Base-by-base conservation (phyloP, 2,329 filamentous ascomycete species). In the Passalora sequoiae region DNA sequence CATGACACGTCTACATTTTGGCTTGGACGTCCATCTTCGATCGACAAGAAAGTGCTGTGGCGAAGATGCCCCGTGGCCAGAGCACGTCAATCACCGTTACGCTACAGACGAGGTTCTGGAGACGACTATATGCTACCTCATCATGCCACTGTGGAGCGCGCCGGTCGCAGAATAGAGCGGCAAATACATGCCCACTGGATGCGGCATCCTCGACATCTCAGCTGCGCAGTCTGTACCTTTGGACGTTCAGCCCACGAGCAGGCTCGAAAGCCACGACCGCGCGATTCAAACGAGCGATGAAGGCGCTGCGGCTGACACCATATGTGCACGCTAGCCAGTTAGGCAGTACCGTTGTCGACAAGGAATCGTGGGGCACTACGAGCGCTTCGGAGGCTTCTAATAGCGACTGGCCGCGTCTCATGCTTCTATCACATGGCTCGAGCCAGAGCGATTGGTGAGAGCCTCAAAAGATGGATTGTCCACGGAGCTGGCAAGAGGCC, bases 101-200 rank as follows among this genome's bases (percentile, higher is more conserved):
- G 45, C 47, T 21, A 4, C 7, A 2, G 9, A 19, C 13, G 24
- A 48, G 16, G 9, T 29, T 8, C 38, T 49, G 9, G 36, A 44
- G 35, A 54, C 49, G 1, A 57, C 50, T 19, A 41, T 54, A 13
- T 55, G 54, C 37, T 51, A 47, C 21, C 27, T 56, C 13, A 50
- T 46, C 4, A 28, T 52, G 4, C 33, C 46, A 12, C 29, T 30
- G 20, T 16, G 19, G 4, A 7, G 42, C 7, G 35, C n/a, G n/a
- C n/a, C 24, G 6, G 6, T 7, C 17, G 15, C 36, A 32, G 22
- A 29, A 13, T 6, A 51, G 40, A 42, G 8, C 9, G 8, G 3
- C 37, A 3, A 45, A n/a, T 21, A 47, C 2, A 9, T 22, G 4
- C 43, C 49, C 6, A 15, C 9, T 1, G 44, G 45, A 5, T 3